Evolutionary conservation across 1,139 yeast species (phyloP).

Genomic region (Suhomyces taliae): DNA sequence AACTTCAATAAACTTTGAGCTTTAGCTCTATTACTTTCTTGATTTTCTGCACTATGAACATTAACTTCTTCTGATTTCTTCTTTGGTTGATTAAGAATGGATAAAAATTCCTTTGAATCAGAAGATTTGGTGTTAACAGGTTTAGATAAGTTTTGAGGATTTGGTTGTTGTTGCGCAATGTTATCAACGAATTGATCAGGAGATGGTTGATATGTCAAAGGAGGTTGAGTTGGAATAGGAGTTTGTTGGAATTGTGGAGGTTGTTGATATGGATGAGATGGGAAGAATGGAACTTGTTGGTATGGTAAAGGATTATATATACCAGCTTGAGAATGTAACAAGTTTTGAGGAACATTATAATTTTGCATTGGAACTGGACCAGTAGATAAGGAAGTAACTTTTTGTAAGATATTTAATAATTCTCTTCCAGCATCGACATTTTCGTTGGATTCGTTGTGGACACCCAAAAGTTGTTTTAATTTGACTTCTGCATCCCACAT

Average conservation of each 20-base stretch:
- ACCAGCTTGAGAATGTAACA: constrained; percentile 7
- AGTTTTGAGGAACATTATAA: constrained; percentile 9
- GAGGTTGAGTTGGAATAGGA: constrained; percentile 33
- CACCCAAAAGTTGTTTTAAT: constrained; percentile 64
- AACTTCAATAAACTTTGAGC: constrained; percentile 43
- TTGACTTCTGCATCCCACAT: constrained; percentile 59
- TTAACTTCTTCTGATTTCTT: constrained; percentile 8
- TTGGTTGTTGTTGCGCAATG: constrained; percentile 30
- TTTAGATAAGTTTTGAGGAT: constrained; percentile 44
- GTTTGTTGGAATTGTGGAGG: constrained; percentile 29
- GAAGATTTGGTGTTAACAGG: constrained; percentile 37
- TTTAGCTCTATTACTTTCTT: constrained; percentile 32
- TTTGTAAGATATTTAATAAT: constrained; percentile 61
- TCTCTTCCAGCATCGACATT: constrained; percentile 74
- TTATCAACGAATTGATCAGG: constrained; percentile 4
- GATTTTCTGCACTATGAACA: constrained; percentile 12
- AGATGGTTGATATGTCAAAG: constrained; percentile 6
- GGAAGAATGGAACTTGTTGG: constrained; percentile 20
- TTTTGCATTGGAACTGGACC: constrained; percentile 5
- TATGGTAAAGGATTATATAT: constrained; percentile 7
- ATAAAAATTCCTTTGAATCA: constrained; percentile 53
- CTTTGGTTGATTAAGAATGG: constrained; percentile 42
- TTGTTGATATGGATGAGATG: constrained; percentile 10
- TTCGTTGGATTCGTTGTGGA: constrained; percentile 30
- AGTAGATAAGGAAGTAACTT: constrained; percentile 23